Base-by-base conservation (phyloP, 2,329 filamentous ascomycete species). In the Penicillium brasilianum region DNA sequence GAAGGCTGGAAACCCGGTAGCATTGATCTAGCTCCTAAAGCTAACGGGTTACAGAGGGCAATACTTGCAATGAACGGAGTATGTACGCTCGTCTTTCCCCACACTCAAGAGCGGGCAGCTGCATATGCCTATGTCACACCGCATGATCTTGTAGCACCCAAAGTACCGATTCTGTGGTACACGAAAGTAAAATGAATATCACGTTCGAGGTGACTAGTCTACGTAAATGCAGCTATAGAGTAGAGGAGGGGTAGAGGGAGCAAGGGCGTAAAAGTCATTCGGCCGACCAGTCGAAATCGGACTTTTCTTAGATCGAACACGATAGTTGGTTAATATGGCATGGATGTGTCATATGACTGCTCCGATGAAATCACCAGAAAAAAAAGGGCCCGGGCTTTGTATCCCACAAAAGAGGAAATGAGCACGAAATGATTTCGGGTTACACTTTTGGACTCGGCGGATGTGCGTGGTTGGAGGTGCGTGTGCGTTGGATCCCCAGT, bases 401-500 rank as follows among this genome's bases (percentile, higher is more conserved):
- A 49, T 55, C 58, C 62, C 60, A 55, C 30, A n/a, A 25, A 48
- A 53, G 48, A 58, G 20, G 16, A 22, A 44, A 25, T 11, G 49
- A 37, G 32, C 34, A 53, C 50, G 10, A 53, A 41, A 20, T 44
- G 36, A 36, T 39, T 32, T 54, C 49, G 16, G 53, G 22, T 36
- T 28, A 6, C 3, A 28, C 25, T 28, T 57, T 34, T 55, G 57
- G 54, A 62, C 58, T 60, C 57, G 20, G 18, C n/a, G 32, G 30
- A 48, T 18, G 59, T 61, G 58, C 54, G 65, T 63, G 61, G 46
- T 20, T 37, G 5, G 49, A 52, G 56, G 66, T 67, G 66, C 66
- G 66, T 68, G 66, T 61, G 44, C 30, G 16, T 64, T 64, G 37
- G 50, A 11, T 16, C 11, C 6, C n/a, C 10, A 25, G 61, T 16